A percentile compares a stretch with the other conserved stretches of the same genome.
Conservation (phyloP, 371 early-diverging fungal genomes). For the Rhizomucor miehei region DNA sequence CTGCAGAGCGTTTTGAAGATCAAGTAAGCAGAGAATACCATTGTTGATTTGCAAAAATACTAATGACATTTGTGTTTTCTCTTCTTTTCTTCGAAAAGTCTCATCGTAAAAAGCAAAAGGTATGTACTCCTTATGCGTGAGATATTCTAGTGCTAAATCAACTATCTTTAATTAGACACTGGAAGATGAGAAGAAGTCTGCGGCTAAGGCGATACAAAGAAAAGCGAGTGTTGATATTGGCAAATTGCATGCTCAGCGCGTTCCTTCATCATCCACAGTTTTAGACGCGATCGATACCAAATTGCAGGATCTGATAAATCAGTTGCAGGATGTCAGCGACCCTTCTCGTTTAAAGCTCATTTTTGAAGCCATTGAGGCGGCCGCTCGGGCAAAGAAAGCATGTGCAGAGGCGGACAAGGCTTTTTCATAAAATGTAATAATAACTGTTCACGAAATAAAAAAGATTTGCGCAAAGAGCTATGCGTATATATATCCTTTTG, state of each 20-base stretch:
- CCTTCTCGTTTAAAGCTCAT: constrained; percentile 17
- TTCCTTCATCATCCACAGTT: neutral
- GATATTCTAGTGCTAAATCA: constrained; percentile 14
- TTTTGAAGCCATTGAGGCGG: constrained; percentile 31
- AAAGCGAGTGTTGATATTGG: neutral
- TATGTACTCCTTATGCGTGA: neutral
- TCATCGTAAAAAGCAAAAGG: neutral
- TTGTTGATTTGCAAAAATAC: neutral
- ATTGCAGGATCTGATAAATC: constrained; percentile 10
- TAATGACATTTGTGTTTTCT: neutral
- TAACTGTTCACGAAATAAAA: no score
- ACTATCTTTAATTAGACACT: no score
- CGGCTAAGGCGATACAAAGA: neutral
- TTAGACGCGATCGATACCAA: constrained; percentile 1
- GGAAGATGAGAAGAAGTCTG: neutral
- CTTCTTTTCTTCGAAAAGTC: neutral
- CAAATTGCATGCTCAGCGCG: neutral
- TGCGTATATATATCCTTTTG: no score
- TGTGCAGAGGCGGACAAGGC: constrained; percentile 14
- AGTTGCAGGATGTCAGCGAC: constrained; percentile 15
- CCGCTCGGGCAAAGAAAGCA: constrained; percentile 28
- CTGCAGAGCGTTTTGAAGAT: neutral
- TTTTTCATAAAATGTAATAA: no score
- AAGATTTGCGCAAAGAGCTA: no score
- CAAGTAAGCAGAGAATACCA: neutral